Evolutionary conservation across 192 early-diverging fungal genomes (phyloP), one percentile per base, ranked within the genome.

Genomic region (Coemansia nantahalensis): DNA sequence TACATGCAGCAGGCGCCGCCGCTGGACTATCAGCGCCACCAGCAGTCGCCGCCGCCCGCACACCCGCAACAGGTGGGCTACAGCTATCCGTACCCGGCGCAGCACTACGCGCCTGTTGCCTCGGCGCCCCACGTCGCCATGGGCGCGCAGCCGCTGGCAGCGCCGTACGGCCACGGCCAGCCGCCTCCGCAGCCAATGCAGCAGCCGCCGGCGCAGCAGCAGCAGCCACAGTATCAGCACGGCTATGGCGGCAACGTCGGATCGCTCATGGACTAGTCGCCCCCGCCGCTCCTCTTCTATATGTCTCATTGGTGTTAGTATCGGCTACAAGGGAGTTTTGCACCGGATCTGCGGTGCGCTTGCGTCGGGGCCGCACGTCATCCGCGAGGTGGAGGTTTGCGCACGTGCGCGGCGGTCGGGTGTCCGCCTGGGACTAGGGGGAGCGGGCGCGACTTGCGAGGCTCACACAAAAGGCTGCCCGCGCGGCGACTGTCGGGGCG

Each of bases 221-320:
- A 55, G n/a, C 62, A 60, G 21, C 56, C 51, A 26, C 58, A 55
- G 28, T 73, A 65, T 36, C 65, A 59, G 36, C 71, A 75, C 48
- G 71, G 71, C 31, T 75, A 75, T 24, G 71, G 71, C 23, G 71
- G 71, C 39, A 75, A 68, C 45, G 47, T 56, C 17, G 56, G 54
- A 4, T 62, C 69, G 23, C 44, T 75, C 42, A 75, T 75, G 71
- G 71, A 75, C 45, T 75, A 54, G 39, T 26, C 6, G 18, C 18
- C 12, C 35, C 26, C 26, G 7, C 26, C 3, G 3, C 26, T 28
- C 26, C 26, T 28, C 26, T 7, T 28, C 26, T 7, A n/a, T n/a
- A n/a, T n/a, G n/a, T n/a, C n/a, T n/a, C n/a, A n/a, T n/a, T n/a
- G n/a, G n/a, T n/a, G n/a, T 28, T 28, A 3, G 26, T 7, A 28